A percentile compares a stretch with the other conserved stretches of the same genome.
These are phyloP conservation scores for Aphanomyces astaci DNA, from an alignment of 352 stramenopile species.

Conservation along the genomic window DNA sequence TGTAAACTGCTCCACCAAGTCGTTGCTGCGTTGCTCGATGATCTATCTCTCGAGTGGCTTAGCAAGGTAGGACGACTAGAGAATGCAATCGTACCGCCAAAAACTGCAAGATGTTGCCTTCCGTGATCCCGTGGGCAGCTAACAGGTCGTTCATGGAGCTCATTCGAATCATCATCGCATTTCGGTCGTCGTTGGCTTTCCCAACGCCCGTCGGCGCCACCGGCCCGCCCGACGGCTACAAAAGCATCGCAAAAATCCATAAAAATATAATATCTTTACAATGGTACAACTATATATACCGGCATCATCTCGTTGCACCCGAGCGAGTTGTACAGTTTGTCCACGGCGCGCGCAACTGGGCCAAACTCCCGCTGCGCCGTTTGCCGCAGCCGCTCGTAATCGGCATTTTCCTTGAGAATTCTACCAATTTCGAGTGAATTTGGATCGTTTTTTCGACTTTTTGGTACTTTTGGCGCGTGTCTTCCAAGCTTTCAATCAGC, in stretches of 20 bases:
- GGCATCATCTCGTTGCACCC: conserved; percentile 76
- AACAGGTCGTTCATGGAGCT: conserved; percentile 82
- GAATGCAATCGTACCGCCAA: conserved; percentile 35
- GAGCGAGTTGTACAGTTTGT: conserved; percentile 67
- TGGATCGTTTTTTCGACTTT: not conserved
- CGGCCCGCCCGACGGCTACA: conserved; percentile 26
- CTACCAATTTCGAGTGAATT: conserved; percentile 25
- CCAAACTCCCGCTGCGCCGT: conserved; percentile 58
- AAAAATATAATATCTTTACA: too few species aligned
- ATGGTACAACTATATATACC: too few species aligned
- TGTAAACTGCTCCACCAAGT: conserved; percentile 73
- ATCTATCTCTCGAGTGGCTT: conserved; percentile 33
- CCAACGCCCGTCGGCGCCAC: conserved; percentile 34
- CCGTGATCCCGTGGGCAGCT: conserved; percentile 63
- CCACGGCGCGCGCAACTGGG: conserved; percentile 56
- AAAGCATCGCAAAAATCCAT: too few species aligned
- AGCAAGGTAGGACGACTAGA: not conserved
- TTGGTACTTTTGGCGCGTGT: conserved; percentile 55
- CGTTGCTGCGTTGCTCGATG: conserved; percentile 72
- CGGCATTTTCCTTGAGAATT: conserved; percentile 67
- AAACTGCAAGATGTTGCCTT: conserved; percentile 79
- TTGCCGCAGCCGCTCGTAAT: conserved; percentile 57
- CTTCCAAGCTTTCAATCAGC: conserved; percentile 64
- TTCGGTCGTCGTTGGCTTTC: conserved; percentile 69
- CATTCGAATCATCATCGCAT: conserved; percentile 63